Percentiles rank a stretch among this genome's conserved stretches.
Conservation (phyloP, 345 rosid genomes). For the Populus tremula region DNA sequence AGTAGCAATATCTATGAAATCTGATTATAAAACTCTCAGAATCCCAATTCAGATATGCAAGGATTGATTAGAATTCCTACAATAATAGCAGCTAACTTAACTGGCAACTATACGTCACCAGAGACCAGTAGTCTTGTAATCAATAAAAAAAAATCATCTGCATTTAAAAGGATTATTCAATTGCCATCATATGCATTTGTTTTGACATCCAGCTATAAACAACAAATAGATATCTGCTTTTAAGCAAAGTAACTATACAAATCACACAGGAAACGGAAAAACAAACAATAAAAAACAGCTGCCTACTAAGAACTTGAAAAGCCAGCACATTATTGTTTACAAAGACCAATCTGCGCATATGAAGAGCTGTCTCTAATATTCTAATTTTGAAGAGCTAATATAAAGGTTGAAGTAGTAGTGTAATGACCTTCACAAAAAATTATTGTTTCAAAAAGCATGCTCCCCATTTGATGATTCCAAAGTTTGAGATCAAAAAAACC, state of each 20-base stretch:
- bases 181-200: not conserved
- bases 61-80: not conserved
- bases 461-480: constrained; percentile 25
- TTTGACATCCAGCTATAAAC: not conserved
- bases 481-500: constrained; percentile 34
- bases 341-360: not conserved
- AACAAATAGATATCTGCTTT: not conserved
- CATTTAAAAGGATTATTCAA: not conserved
- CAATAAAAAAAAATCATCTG: not conserved
- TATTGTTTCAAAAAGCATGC: constrained; percentile 29
- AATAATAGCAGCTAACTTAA: not conserved
- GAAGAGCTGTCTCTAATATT: not conserved
- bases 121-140: not conserved
- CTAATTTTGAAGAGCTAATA: constrained; percentile 5
- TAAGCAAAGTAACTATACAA: not conserved
- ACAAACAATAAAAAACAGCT: constrained; percentile 3
- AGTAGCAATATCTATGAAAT: not conserved
- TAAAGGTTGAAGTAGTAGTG: constrained; percentile 5
- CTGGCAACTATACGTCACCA: not conserved
- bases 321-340: constrained; percentile 6
- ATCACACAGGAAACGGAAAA: constrained; percentile 5
- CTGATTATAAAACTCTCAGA: not conserved
- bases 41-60: not conserved
- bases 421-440: constrained; percentile 24
- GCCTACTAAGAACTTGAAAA: not conserved